Base-by-base conservation (phyloP, 495 filamentous ascomycete species). In the Cryomyces antarcticus region DNA sequence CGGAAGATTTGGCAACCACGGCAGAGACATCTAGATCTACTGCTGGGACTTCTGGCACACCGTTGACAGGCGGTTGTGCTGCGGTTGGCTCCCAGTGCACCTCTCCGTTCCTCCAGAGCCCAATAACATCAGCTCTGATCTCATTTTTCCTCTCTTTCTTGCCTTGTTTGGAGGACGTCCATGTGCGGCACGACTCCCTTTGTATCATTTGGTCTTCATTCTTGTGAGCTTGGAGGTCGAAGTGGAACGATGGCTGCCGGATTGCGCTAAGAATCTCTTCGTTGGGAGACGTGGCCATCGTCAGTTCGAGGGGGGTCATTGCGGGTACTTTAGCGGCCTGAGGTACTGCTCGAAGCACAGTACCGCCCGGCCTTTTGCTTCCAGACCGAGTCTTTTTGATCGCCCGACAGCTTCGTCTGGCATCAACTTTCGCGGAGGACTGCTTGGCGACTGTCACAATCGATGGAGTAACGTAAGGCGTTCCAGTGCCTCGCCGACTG, bases 201-300 rank as follows among this genome's bases (percentile, higher is more conserved):
- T 24, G 17, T 24, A 24, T 24, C 17, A 24, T 24, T 24, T 2
- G 17, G 2, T 24, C 17, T 24, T 24, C 17, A 24, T 24, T 24
- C 17, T 24, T 1, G 17, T 24, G 17, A 24, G 17, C 17, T 24
- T 24, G 17, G 17, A 24, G 17, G 17, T 24, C 17, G 17, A 24
- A 24, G 2, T 24, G 1, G 17, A 24, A 10, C 7, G 41, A 34
- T 11, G 31, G 31, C 13, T 34, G 41, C 13, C 39, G 49, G 42
- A 57, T 52, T 13, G 47, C 49, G 10, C 41, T 45, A 4, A 57
- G 42, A 7, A 54, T 53, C 39, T 58, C 53, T 10, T 56, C 51
- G 44, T 54, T 62, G 29, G 59, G 51, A 13, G 52, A 50, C 1
- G 52, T 59, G 1, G 52, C 56, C 55, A 58, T 55, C 37, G 51